Conservation (phyloP, 257 asterid genomes). For the Eucommia ulmoides region DNA sequence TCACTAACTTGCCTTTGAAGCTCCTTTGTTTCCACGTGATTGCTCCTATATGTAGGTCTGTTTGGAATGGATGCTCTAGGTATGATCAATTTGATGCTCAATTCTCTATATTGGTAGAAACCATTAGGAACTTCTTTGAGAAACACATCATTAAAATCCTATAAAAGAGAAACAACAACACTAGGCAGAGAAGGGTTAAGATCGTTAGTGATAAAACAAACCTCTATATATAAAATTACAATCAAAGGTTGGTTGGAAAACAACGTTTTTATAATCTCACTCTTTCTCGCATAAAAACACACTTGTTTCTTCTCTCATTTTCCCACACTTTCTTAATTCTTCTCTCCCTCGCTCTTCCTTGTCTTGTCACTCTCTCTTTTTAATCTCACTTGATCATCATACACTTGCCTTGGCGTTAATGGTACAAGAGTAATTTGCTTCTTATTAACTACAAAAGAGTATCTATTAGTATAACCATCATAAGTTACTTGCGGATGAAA, state of each 20-base stretch:
- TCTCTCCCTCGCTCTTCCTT: not conserved
- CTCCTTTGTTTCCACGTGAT: conserved; percentile 3
- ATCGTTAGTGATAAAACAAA: not conserved
- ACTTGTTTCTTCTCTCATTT: not conserved
- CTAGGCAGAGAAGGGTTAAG: not conserved
- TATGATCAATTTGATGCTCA: conserved; percentile 3
- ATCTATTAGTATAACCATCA: not conserved
- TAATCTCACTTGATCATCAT: not conserved
- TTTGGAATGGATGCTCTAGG: not conserved
- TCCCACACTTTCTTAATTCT: not conserved
- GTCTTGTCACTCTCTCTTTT: not conserved
- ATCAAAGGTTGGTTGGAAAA: not conserved
- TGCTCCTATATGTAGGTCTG: not conserved
- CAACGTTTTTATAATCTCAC: not conserved
- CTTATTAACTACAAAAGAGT: not conserved
- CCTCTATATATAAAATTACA: not conserved
- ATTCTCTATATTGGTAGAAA: conserved; percentile 2
- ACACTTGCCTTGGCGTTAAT: not conserved
- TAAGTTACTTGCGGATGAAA: not conserved
- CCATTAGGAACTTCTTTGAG: not conserved
- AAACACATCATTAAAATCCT: not conserved
- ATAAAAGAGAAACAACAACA: not conserved
- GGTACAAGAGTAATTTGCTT: not conserved
- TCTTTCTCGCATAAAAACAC: not conserved
- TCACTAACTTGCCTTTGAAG: not conserved